phyloP scores from a whole-genome alignment of 495 filamentous ascomycete species.

The Neurospora sp. region DNA sequence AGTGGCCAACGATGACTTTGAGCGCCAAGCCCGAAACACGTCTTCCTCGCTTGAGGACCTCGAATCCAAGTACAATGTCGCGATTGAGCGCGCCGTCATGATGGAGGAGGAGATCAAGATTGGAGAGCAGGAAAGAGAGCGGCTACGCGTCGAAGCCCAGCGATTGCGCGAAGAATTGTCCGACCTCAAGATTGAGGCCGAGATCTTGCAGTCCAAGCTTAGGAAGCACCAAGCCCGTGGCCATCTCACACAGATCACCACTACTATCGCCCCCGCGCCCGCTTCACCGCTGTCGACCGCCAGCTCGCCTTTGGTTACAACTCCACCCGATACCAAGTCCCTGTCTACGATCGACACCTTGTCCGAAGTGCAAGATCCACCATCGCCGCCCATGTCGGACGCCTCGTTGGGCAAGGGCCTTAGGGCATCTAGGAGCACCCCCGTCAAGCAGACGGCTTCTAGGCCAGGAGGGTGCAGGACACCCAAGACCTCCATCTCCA shows the following conservation, averaged over 20 bases:
- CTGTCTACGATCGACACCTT: constrained; percentile 32
- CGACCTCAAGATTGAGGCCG: constrained; percentile 87
- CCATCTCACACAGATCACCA: constrained; percentile 41
- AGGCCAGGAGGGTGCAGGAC: not conserved
- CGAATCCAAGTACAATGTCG: constrained; percentile 91
- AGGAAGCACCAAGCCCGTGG: constrained; percentile 45
- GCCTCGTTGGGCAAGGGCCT: constrained; percentile 40
- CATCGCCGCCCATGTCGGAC: constrained; percentile 63
- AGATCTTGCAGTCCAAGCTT: constrained; percentile 89
- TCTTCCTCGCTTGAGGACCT: constrained; percentile 92
- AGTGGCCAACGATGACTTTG: constrained; percentile 96
- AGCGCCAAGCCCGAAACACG: constrained; percentile 88
- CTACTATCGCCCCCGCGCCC: constrained; percentile 45
- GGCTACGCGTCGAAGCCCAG: constrained; percentile 78
- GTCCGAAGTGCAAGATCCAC: constrained; percentile 40
- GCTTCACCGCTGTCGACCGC: constrained; percentile 50
- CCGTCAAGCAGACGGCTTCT: constrained; percentile 12
- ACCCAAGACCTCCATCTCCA: constrained; percentile 14
- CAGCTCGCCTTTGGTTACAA: constrained; percentile 63
- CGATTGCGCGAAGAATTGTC: constrained; percentile 80
- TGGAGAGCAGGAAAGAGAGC: constrained; percentile 84
- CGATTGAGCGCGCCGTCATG: constrained; percentile 85
- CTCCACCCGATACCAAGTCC: constrained; percentile 58
- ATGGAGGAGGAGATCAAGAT: constrained; percentile 87
- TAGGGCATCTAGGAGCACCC: constrained; percentile 39